Base-by-base conservation (phyloP, 2,329 filamentous ascomycete genomes). In the Bipolaris gigantea region DNA sequence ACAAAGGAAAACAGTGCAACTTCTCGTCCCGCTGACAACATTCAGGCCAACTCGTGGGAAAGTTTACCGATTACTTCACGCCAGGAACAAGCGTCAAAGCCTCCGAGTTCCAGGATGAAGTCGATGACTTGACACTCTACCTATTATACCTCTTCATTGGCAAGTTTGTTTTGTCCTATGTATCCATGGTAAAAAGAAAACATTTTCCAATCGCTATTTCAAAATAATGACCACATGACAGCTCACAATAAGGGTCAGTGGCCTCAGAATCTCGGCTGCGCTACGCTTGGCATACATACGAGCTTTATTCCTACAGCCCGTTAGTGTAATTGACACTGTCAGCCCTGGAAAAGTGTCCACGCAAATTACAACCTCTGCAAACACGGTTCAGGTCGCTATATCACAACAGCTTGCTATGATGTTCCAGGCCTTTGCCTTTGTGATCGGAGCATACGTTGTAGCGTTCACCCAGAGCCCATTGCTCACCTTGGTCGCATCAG, bases 51-150 rank as follows among this genome's bases (percentile, higher is more conserved):
- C 67, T 73, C 1, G 78, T 85, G 41, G 81, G 81, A 7, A 74
- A 79, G 8, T 86, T 87, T 61, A 83, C 80, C 48, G 71, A 75
- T n/a, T 87, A 85, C 65, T 82, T 81, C 51, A 72, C 73, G 0
- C 78, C 78, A 13, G 44, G 69, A 21, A 62, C 77, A 8, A 74
- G 76, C 2, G 67, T 78, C 32, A 79, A 75, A 1, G 75, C 80
- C 18, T 74, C 73, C 1, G 66, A 77, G 7, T 87, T 86, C 63
- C 77, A 80, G 46, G 62, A 72, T 2, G 67, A 78, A n/a, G 77
- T 86, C 38, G 79, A 79, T 55, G 56, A 58, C 27, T 45, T 65
- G 15, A 46, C 65, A 2, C 59, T 74, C 0, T 70, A 69, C 38
- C 64, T 75, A 8, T 44, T 71, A 18, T 73, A 72, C 40, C 56